Conservation (phyloP, 1,284 basidiomycete genomes). For the Stygiomarasmius scandens region DNA sequence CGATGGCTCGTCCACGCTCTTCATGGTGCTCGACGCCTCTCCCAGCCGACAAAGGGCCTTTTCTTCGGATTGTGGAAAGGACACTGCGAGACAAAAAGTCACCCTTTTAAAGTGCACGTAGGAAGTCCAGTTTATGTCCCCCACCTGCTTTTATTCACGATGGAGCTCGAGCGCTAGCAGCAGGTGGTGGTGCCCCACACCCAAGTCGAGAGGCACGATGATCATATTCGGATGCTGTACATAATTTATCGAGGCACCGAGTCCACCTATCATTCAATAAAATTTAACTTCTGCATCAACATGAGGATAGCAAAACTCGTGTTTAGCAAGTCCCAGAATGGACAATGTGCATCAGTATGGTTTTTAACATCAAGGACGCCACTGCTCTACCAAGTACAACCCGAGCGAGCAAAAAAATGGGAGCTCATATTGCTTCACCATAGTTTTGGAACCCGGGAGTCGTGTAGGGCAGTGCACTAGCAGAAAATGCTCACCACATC, state of each 20-base stretch:
- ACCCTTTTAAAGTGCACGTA: no score
- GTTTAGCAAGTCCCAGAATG: background rate
- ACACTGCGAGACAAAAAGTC: no score
- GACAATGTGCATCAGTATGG: background rate
- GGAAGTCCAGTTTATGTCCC: no score
- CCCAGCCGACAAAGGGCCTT: no score
- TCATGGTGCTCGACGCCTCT: no score
- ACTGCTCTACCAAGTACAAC: background rate
- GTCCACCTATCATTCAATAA: background rate
- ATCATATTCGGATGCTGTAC: background rate
- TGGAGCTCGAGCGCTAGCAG: background rate
- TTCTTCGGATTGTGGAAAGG: no score
- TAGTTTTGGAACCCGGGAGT: no score
- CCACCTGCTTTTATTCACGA: no score
- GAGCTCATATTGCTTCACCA: no score
- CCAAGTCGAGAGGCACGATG: background rate
- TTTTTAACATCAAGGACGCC: background rate
- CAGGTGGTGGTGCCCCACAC: background rate
- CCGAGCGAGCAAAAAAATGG: background rate
- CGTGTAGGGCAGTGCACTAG: no score
- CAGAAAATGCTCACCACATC: no score
- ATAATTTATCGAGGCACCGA: background rate
- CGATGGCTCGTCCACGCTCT: no score
- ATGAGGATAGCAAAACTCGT: background rate
- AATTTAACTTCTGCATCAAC: background rate